Conservation (phyloP, 1,139 yeast species). For the Yamadazyma atlantica region DNA sequence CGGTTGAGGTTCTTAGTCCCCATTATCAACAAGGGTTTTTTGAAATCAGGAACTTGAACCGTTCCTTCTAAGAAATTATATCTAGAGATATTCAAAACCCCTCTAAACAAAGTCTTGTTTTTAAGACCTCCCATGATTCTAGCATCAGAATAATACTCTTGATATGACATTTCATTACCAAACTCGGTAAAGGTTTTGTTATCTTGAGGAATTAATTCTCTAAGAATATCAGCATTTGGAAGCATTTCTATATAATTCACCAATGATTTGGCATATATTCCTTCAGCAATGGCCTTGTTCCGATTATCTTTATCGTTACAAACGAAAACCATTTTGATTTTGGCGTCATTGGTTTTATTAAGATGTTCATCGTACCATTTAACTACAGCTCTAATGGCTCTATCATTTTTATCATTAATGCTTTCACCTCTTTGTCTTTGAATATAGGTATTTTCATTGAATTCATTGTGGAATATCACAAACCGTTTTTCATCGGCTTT, state of each 20-base stretch:
- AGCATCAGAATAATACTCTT: slow-evolving; percentile 77
- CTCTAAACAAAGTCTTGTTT: slow-evolving; percentile 86
- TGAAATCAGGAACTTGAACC: slow-evolving; percentile 69
- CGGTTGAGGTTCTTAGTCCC: slow-evolving; percentile 88
- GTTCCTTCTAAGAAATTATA: slow-evolving; percentile 90
- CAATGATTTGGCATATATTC: slow-evolving; percentile 56
- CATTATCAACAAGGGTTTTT: slow-evolving; percentile 75
- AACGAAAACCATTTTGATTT: slow-evolving; percentile 59
- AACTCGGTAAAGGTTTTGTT: slow-evolving; percentile 24
- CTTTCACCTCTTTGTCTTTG: slow-evolving; percentile 65
- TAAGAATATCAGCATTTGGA: slow-evolving; percentile 73
- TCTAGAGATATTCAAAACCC: slow-evolving; percentile 73
- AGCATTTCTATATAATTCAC: slow-evolving; percentile 67
- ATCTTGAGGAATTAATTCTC: slow-evolving; percentile 72
- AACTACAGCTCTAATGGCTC: slow-evolving; percentile 80
- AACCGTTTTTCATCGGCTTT: slow-evolving; percentile 82
- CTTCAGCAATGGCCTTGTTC: slow-evolving; percentile 54
- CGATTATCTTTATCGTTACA: slow-evolving; percentile 78
- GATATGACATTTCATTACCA: slow-evolving; percentile 58
- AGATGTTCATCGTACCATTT: slow-evolving; percentile 75
- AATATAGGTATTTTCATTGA: slow-evolving; percentile 68
- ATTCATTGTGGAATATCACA: slow-evolving; percentile 92
- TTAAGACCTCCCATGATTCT: slow-evolving; percentile 88
- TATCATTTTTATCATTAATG: slow-evolving; percentile 88
- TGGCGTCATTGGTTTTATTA: slow-evolving; percentile 30